These are phyloP conservation scores for Diaporthe destruens DNA, from an alignment of 2,329 filamentous ascomycete species.

Conservation along the genomic window DNA sequence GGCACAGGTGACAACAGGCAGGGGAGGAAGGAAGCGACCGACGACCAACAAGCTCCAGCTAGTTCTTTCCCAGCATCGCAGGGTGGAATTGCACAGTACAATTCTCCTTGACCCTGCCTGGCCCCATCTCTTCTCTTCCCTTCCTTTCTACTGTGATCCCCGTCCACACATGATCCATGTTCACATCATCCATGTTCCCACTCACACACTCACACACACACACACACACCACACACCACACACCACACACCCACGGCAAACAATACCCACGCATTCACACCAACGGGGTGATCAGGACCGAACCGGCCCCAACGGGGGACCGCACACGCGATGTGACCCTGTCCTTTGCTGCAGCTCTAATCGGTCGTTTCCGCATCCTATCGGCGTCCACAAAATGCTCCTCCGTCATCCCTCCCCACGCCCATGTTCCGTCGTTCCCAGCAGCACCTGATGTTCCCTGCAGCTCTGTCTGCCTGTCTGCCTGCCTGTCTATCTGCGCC, in stretches of 20 bases:
- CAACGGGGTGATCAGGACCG: slow-evolving; percentile 27
- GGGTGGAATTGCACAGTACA: too few relatives aligned
- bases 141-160: background rate
- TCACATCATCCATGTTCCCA: background rate
- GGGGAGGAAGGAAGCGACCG: background rate
- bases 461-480: background rate
- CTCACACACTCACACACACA: background rate
- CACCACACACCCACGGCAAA: background rate
- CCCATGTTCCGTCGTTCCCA: slow-evolving; percentile 18
- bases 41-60: background rate
- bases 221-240: background rate
- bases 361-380: slow-evolving; percentile 29
- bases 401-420: slow-evolving; percentile 15
- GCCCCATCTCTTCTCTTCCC: too few relatives aligned
- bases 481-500: too few relatives aligned
- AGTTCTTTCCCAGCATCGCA: background rate
- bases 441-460: slow-evolving; percentile 13
- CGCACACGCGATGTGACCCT: slow-evolving; percentile 29
- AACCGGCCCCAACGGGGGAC: slow-evolving; percentile 29
- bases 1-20: slow-evolving; percentile 19
- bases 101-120: too few relatives aligned
- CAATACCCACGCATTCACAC: background rate
- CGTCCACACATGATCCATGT: background rate
- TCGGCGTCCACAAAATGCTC: slow-evolving; percentile 18
- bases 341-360: background rate